Evolutionary conservation across 1,284 basidiomycete species (phyloP), one percentile per base, ranked within the genome.

Genomic region (Boletus hoseneyae): DNA sequence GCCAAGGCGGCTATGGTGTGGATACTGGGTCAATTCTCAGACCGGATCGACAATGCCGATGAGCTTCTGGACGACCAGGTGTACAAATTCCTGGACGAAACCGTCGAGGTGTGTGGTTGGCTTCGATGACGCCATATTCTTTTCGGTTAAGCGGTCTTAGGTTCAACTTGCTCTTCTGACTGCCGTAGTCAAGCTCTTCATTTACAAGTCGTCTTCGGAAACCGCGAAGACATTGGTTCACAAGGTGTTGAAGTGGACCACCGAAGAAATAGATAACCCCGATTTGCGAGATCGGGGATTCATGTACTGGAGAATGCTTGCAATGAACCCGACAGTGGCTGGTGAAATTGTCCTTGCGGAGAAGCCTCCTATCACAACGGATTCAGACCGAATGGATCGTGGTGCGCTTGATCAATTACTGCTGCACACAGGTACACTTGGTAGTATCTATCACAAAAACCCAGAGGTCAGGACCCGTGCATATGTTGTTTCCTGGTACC

Each of bases 281-380:
- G 97, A 99, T 73, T 76, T 97, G 37, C 82, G 97, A 29, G 97
- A 99, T 70, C 79, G 97, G 53, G 97, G 96, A 0, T 99, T 96
- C 74, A 98, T 99, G 89, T 99, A 99, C 73, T 99, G 96, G 96
- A 85, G 97, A 42, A 77, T 99, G 71, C 79, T 99, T 34, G 96
- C 96, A 1, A 88, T 94, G 58, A 94, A 97, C 66, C 94, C 97
- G 2, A 75, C 85, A 2, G 87, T 89, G 1, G 96, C 97, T 3
- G 82, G 87, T 37, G 87, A 92, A 58, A 89, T 99, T 53, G 94
- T 99, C n/a, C 77, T 99, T 16, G 80, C 91, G 8, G 90, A 93
- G 57, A 98, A 97, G 62, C 97, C 97, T 15, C 78, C 93, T 4
- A 98, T 99, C 57, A 95, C 93, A n/a, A 98, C 93, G 2, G 95